Percentiles rank a stretch among this genome's conserved stretches.
phyloP scores from a whole-genome alignment of 2,329 filamentous ascomycete genomes.

The Rutstroemia sp. region DNA sequence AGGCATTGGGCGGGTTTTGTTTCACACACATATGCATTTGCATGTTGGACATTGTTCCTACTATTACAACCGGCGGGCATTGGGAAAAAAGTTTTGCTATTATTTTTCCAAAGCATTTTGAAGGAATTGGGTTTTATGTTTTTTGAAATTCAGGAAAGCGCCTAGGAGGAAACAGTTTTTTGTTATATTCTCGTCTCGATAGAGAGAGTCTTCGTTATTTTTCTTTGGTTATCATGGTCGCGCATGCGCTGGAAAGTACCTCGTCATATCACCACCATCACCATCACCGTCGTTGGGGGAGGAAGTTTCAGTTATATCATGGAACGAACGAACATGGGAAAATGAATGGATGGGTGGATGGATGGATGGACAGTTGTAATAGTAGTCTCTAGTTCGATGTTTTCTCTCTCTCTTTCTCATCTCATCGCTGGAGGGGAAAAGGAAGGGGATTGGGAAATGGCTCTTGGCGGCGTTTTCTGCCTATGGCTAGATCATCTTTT shows the following conservation, averaged over 20 bases:
- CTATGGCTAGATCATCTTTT: not conserved
- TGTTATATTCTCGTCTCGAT: not conserved
- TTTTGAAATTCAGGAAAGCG: not conserved
- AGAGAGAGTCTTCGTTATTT: not conserved
- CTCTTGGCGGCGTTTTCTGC: not conserved
- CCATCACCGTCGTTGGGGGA: too few species aligned
- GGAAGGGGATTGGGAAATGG: not conserved
- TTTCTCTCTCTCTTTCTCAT: not conserved
- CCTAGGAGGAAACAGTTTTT: not conserved
- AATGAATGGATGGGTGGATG: not conserved
- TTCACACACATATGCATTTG: constrained; percentile 4
- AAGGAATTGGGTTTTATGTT: not conserved
- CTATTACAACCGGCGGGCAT: not conserved
- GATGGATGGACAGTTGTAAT: constrained; percentile 6
- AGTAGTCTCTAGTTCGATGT: constrained; percentile 10
- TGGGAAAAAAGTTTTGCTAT: constrained; percentile 6
- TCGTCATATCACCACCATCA: not conserved
- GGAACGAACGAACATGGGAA: not conserved
- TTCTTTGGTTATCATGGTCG: not conserved
- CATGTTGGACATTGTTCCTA: not conserved
- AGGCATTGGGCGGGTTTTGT: constrained; percentile 8
- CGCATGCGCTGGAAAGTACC: not conserved
- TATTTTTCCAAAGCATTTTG: constrained; percentile 1
- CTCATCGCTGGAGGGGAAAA: not conserved
- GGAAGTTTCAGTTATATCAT: not conserved